phyloP scores from a whole-genome alignment of 495 filamentous ascomycete species.

The Neurospora sp. region DNA sequence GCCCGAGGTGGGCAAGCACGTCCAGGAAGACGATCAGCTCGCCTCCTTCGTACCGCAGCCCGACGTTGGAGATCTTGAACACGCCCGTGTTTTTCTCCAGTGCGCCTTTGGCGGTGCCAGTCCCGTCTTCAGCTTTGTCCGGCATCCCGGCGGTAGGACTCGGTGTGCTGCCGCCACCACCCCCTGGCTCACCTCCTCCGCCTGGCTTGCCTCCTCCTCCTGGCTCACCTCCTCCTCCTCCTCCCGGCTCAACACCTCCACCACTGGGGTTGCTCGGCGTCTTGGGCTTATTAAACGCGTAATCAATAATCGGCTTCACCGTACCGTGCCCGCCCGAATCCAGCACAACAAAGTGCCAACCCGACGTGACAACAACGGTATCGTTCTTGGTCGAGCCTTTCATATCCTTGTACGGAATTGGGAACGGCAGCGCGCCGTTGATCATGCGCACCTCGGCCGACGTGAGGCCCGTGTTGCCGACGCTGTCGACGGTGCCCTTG shows the following conservation, averaged over 20 bases:
- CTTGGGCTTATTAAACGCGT: constrained; percentile 14
- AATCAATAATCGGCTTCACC: constrained; percentile 15
- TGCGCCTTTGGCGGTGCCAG: background rate
- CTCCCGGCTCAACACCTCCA: background rate
- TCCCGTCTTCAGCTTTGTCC: background rate
- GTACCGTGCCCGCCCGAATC: constrained; percentile 5
- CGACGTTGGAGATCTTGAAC: constrained; percentile 20
- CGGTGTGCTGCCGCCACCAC: too few species aligned
- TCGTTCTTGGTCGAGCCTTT: background rate
- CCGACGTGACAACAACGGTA: constrained; percentile 17
- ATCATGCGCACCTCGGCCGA: background rate
- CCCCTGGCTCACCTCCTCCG: too few species aligned
- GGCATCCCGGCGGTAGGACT: background rate
- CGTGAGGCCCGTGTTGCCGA: background rate
- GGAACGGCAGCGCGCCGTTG: background rate
- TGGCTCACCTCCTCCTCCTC: too few species aligned
- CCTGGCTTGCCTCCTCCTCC: too few species aligned
- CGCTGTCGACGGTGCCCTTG: background rate
- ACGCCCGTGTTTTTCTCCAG: constrained; percentile 1
- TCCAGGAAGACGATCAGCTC: constrained; percentile 24
- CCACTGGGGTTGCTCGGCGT: background rate
- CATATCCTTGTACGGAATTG: background rate
- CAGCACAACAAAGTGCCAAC: constrained; percentile 24
- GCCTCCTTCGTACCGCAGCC: constrained; percentile 21
- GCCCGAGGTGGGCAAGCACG: constrained; percentile 28